These are phyloP conservation scores for Cladosporium sp. DNA, from an alignment of 2,329 filamentous ascomycete genomes.

Conservation along the genomic window DNA sequence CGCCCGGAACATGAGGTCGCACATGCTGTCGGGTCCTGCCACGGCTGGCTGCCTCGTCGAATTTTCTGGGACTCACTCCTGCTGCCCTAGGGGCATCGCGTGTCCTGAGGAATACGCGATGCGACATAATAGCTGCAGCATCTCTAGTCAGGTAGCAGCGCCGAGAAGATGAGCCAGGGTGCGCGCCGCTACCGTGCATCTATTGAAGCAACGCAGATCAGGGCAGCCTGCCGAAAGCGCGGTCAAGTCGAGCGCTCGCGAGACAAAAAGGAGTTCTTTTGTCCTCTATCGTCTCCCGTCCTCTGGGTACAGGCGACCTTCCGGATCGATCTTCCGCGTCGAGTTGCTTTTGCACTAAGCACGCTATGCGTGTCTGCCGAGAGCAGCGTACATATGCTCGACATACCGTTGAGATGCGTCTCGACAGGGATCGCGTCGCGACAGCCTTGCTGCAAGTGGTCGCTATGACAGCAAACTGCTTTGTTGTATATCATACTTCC, in stretches of 20 bases:
- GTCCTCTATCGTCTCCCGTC: conserved; percentile 2
- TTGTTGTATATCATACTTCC: not conserved
- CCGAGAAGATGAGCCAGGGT: not conserved
- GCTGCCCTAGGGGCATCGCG: not conserved
- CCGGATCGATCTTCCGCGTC: conserved; percentile 6
- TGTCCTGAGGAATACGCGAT: not conserved
- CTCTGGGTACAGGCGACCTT: not conserved
- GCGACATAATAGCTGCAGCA: not conserved
- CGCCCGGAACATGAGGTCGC: not conserved
- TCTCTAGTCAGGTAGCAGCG: conserved; percentile 10
- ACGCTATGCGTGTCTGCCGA: conserved; percentile 10
- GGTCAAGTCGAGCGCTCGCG: not conserved
- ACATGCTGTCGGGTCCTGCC: not conserved
- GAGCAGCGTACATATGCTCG: not conserved
- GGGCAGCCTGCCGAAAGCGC: conserved; percentile 11
- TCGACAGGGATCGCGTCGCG: not conserved
- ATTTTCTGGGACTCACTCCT: not conserved
- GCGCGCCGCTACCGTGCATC: conserved; percentile 7
- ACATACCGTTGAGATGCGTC: conserved; percentile 5
- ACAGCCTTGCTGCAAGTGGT: not conserved
- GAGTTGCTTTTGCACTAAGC: not conserved
- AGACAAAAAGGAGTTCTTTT: not conserved
- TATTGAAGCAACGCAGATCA: conserved; percentile 10
- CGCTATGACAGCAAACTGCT: not conserved
- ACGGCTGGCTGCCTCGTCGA: conserved; percentile 1